phyloP scores from a whole-genome alignment of 2,329 filamentous ascomycete genomes.

The Sporothrix pallida region DNA sequence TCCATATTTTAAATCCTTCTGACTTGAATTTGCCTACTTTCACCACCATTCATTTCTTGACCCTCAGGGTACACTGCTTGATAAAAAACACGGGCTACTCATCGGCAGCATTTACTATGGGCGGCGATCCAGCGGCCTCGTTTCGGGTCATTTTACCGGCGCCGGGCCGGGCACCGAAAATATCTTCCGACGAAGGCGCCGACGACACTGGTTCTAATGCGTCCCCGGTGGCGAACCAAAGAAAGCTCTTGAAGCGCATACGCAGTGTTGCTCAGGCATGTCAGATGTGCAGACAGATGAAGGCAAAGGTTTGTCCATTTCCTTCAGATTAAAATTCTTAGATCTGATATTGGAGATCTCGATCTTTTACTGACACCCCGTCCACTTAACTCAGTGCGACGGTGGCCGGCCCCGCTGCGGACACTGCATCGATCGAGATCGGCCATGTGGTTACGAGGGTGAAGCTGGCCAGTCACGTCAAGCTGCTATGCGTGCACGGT shows the following conservation, averaged over 20 bases:
- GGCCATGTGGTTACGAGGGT: constrained; percentile 44
- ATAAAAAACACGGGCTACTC: not conserved
- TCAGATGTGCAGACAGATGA: constrained; percentile 42
- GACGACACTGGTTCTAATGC: constrained; percentile 25
- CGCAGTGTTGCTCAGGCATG: constrained; percentile 43
- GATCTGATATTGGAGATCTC: not conserved
- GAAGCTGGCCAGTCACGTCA: constrained; percentile 44
- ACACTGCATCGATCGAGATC: constrained; percentile 41
- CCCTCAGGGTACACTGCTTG: not conserved
- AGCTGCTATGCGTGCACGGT: constrained; percentile 42
- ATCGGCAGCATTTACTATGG: constrained; percentile 7
- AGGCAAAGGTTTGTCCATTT: constrained; percentile 39
- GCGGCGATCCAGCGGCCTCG: constrained; percentile 26
- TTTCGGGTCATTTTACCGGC: constrained; percentile 37
- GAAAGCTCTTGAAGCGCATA: constrained; percentile 34
- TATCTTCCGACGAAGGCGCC: constrained; percentile 3
- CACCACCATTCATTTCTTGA: not conserved
- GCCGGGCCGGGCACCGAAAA: constrained; percentile 8
- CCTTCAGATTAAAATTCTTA: not conserved
- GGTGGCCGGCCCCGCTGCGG: constrained; percentile 44
- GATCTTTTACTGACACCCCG: not conserved
- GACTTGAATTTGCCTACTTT: not conserved
- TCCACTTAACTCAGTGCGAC: constrained; percentile 41
- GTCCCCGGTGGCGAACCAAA: constrained; percentile 1
- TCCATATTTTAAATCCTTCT: not conserved